Percentiles rank a stretch among this genome's conserved stretches.
Conservation (phyloP, 164 flowering plant genomes). For the Berberis thunbergii region DNA sequence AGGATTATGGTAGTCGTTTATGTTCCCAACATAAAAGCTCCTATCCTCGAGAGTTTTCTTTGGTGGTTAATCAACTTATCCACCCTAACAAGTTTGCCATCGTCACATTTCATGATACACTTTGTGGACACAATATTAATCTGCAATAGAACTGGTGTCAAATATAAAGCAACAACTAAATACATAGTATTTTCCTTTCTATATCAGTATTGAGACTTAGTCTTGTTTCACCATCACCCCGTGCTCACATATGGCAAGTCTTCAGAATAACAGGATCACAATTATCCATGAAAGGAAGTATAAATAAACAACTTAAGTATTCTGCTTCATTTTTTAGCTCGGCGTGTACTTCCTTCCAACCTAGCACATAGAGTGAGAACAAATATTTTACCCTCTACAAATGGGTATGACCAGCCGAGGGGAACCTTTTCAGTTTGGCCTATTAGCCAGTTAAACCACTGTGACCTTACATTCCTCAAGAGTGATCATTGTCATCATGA, state of each 20-base stretch:
- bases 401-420: constrained; percentile 66
- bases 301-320: constrained; percentile 59
- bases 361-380: constrained; percentile 69
- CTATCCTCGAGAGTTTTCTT: constrained; percentile 22
- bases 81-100: constrained; percentile 62
- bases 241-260: constrained; percentile 66
- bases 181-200: background rate
- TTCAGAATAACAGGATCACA: constrained; percentile 70
- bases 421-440: constrained; percentile 47
- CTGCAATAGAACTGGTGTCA: constrained; percentile 16
- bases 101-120: constrained; percentile 68
- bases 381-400: constrained; percentile 55
- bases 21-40: constrained; percentile 55
- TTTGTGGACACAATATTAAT: constrained; percentile 40
- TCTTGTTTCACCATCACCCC: constrained; percentile 36
- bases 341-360: constrained; percentile 54
- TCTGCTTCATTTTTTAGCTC: constrained; percentile 71
- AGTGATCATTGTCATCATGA: constrained; percentile 40
- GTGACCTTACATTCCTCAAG: constrained; percentile 44
- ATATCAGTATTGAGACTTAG: background rate
- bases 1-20: constrained; percentile 57
- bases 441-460: constrained; percentile 54
- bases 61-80: constrained; percentile 39
- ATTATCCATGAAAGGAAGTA: constrained; percentile 70
- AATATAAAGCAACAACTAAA: constrained; percentile 1